Evolutionary conservation across 2,329 filamentous ascomycete genomes (phyloP), one percentile per base, ranked within the genome.

Genomic region (Clonostachys solani): DNA sequence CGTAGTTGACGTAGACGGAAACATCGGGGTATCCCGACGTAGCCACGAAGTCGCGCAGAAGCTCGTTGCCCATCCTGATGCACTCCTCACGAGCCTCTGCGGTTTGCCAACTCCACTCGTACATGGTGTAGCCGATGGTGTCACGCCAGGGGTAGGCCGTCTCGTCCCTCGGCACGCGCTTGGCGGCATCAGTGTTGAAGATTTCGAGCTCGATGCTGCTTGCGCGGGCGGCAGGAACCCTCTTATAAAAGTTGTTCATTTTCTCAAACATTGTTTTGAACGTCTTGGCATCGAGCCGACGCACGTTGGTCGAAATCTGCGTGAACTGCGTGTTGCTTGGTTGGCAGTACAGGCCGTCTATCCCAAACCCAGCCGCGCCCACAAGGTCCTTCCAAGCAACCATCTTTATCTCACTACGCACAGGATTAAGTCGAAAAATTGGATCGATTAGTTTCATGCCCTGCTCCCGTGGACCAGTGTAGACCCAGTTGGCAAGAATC

Each of bases 1-100:
- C 45, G 29, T 42, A 46, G 33, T 46, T 46, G 37, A 46, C n/a
- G 45, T 42, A 46, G 16, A 29, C 43, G 33, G 33, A n/a, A 17
- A 35, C 33, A 38, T 18, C 33, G 8, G 12, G 9, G 12, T 37
- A 45, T 12, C 43, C 43, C 12, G 29, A 35, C 16, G 43, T 38
- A 16, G 29, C 43, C 16, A 35, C 43, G 12, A 45, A 37, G 7
- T 29, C n/a, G 2, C 16, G n/a, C 12, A 16, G 33, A 37, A 45
- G 23, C 12, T 33, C 17, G 43, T 45, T 45, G 17, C 33, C 43
- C 9, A n/a, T 17, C 13, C 35, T 33, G 10, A 23, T 12, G 13
- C 12, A 34, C 12, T 29, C 23, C 23, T 29, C 40, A 13, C 40
- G 18, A n/a, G 40, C 40, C n/a, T 42, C 40, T 12, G 19, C 6